A percentile compares a stretch with the other conserved stretches of the same genome.
phyloP scores from a whole-genome alignment of 257 asterid species.

The Ehretia macrophylla region DNA sequence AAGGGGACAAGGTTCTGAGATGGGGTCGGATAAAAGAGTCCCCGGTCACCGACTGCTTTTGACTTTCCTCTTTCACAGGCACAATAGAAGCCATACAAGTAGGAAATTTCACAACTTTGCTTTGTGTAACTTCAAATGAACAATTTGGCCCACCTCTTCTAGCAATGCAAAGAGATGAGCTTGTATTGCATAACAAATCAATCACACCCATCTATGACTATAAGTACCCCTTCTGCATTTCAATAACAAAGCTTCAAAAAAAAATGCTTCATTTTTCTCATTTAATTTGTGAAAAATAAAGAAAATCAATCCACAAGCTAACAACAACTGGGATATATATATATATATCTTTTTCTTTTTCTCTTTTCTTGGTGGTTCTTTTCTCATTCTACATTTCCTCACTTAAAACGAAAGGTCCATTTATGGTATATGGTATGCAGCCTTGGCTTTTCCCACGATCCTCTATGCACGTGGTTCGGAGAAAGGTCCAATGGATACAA shows the following conservation, averaged over 20 bases:
- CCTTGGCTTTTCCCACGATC: too few relatives aligned
- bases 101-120: slow-evolving; percentile 19
- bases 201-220: slow-evolving; percentile 61
- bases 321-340: too few relatives aligned
- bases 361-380: too few relatives aligned
- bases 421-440: too few relatives aligned
- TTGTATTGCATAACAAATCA: slow-evolving; percentile 44
- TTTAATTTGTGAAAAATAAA: too few relatives aligned
- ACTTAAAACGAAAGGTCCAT: too few relatives aligned
- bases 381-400: too few relatives aligned
- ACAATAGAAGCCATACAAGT: slow-evolving; percentile 42
- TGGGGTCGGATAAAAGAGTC: slow-evolving; percentile 79
- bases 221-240: background rate
- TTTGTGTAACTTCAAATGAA: slow-evolving; percentile 25
- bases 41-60: slow-evolving; percentile 32
- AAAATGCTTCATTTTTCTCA: background rate
- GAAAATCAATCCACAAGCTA: too few relatives aligned
- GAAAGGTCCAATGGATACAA: too few relatives aligned
- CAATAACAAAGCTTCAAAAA: background rate
- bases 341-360: too few relatives aligned
- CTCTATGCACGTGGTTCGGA: too few relatives aligned
- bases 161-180: slow-evolving; percentile 43
- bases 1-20: slow-evolving; percentile 72
- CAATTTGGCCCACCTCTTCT: slow-evolving; percentile 24
- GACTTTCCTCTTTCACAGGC: slow-evolving; percentile 45